Percentiles rank a stretch among this genome's conserved stretches.
Evolutionary conservation across 2,329 filamentous ascomycete species (phyloP).

Genomic region (Fusarium ramigenum): DNA sequence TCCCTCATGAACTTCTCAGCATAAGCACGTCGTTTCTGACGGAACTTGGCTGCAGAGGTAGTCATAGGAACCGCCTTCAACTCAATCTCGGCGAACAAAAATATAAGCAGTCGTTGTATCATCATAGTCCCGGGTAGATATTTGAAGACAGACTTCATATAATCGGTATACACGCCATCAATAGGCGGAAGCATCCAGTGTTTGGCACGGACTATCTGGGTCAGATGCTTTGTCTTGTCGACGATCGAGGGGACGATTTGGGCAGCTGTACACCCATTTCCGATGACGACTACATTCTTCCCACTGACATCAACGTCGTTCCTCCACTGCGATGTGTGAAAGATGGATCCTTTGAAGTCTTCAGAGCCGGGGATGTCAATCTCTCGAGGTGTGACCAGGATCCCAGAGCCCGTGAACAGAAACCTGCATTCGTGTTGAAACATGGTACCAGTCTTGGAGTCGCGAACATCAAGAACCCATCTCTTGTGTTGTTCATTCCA

Average conservation of each 20-base stretch:
- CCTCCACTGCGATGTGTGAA: background rate
- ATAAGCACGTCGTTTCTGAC: background rate
- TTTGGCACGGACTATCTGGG: background rate
- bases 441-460: background rate
- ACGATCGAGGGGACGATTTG: background rate
- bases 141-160: background rate
- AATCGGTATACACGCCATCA: background rate
- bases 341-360: background rate
- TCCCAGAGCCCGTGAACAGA: background rate
- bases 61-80: background rate
- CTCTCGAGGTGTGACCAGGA: background rate
- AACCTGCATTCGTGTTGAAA: background rate
- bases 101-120: background rate
- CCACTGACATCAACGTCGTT: background rate
- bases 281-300: background rate
- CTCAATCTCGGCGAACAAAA: background rate
- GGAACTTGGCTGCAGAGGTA: background rate
- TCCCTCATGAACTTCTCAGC: background rate
- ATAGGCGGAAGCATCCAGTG: background rate
- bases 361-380: background rate
- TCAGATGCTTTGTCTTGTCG: background rate
- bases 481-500: background rate
- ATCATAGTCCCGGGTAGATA: background rate
- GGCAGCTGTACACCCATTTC: background rate
- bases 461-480: background rate